Evolutionary conservation across 2,329 filamentous ascomycete genomes (phyloP), one percentile per base, ranked within the genome.

Genomic region (Teratosphaeria viscida): DNA sequence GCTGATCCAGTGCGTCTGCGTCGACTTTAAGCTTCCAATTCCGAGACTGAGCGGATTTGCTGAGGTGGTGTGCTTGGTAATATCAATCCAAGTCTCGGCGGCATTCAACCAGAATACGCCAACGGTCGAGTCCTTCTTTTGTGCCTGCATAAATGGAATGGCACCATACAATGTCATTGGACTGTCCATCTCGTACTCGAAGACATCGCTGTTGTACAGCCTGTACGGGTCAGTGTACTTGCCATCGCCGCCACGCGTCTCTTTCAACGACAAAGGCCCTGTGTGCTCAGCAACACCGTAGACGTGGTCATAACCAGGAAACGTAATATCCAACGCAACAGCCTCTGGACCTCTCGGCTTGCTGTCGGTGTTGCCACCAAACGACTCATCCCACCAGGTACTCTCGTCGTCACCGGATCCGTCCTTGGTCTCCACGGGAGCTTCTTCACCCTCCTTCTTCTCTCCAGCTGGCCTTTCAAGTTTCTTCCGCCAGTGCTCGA

Each of bases 131-230:
- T 87, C 88, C 73, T 92, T 95, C 68, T 88, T 88, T 71, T 99
- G 92, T 19, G 94, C 94, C 74, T 97, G 94, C 90, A 99, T 95
- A 71, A 97, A 89, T 2, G 94, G 94, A 67, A 99, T 97, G 7
- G 91, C 80, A n/a, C 94, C 94, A 70, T 99, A 99, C 1, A 99
- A 81, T 0, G 94, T 97, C 94, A 99, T 99, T 0, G 94, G 92
- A 74, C 91, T 97, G 74, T 97, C 89, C 68, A 96, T 82, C 68
- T 96, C 87, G 73, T 99, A 99, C 76, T 99, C 94, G 68, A 99
- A 99, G 11, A 99, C 94, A 72, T 99, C 94, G 35, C 90, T 83
- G 74, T 99, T 99, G 78, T 96, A 96, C 74, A 99, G 76, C 43
- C 94, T 85, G 77, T 99, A 99, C 0, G 94, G 94, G 63, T 99